A percentile compares a stretch with the other conserved stretches of the same genome.
Conservation (phyloP, 1,139 yeast species). For the Pichia sp. region DNA sequence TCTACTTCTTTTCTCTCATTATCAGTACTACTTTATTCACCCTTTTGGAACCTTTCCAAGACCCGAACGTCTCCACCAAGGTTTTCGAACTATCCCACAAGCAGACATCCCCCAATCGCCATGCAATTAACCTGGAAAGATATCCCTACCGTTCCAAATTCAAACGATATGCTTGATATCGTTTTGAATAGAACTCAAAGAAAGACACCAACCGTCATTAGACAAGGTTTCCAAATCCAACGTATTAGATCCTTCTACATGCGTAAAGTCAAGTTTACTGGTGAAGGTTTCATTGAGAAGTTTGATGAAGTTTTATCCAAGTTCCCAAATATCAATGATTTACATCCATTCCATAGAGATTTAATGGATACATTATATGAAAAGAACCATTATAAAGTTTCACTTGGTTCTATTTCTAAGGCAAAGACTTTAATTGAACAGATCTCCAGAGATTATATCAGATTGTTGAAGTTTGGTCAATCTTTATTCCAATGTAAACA, state of each 20-base stretch:
- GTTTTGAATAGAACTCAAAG: constrained; percentile 97
- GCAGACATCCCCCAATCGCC: constrained; percentile 17
- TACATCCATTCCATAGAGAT: constrained; percentile 98
- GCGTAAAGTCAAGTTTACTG: constrained; percentile 95
- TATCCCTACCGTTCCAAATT: constrained; percentile 89
- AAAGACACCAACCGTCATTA: constrained; percentile 96
- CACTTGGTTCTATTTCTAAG: constrained; percentile 92
- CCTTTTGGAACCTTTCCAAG: no score
- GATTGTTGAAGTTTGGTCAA: constrained; percentile 95
- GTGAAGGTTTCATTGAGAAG: constrained; percentile 94
- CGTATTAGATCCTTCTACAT: constrained; percentile 98
- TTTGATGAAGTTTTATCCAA: constrained; percentile 80
- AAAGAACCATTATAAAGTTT: constrained; percentile 96
- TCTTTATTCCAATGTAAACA: constrained; percentile 98
- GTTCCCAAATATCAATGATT: constrained; percentile 95
- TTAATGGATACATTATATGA: constrained; percentile 97
- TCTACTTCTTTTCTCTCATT: no score
- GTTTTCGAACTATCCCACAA: no score
- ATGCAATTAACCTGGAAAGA: constrained; percentile 99
- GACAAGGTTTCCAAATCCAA: constrained; percentile 95
- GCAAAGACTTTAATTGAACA: constrained; percentile 95
- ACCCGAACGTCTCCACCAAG: no score
- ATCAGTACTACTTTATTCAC: no score
- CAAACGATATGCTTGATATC: constrained; percentile 93
- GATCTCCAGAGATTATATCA: constrained; percentile 90